These are phyloP conservation scores for Camellia oleifera DNA, from an alignment of 179 eudicot species.

Conservation along the genomic window DNA sequence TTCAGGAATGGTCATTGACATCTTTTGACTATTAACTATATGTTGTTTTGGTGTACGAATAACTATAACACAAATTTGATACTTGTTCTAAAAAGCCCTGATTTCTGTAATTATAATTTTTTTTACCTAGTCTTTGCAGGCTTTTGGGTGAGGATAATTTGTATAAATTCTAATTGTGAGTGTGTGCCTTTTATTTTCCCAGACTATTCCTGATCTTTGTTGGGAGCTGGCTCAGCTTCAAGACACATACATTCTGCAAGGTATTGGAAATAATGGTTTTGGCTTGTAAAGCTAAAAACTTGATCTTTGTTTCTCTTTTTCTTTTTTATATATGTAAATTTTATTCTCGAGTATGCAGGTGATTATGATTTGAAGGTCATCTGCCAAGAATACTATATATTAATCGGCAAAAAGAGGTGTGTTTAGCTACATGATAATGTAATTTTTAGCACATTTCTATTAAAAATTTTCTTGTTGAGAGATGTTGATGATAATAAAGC, in stretches of 20 bases:
- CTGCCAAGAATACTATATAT: slow-evolving; percentile 92
- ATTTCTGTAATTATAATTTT: not conserved
- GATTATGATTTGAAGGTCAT: slow-evolving; percentile 98
- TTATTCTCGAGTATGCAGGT: slow-evolving; percentile 42
- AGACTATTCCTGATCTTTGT: slow-evolving; percentile 97
- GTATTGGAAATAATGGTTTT: slow-evolving; percentile 26
- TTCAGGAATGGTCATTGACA: not conserved
- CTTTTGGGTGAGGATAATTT: slow-evolving; percentile 4
- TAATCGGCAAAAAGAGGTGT: slow-evolving; percentile 86
- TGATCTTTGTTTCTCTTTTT: not conserved
- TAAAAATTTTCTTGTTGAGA: not conserved
- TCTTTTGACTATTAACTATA: not conserved
- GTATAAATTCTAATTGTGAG: not conserved
- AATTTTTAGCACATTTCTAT: not conserved
- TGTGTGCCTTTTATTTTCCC: slow-evolving; percentile 13
- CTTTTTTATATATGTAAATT: not conserved
- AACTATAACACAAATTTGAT: not conserved
- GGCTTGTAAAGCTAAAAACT: not conserved
- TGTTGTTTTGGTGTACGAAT: not conserved
- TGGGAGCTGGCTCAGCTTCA: slow-evolving; percentile 99
- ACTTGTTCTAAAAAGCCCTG: not conserved
- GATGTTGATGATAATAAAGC: not conserved
- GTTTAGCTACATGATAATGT: slow-evolving; percentile 19
- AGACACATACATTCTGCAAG: slow-evolving; percentile 98
- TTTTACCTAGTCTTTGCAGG: no score